Base-by-base conservation (phyloP, 2,329 filamentous ascomycete species). In the Aureobasidium mangrovei region DNA sequence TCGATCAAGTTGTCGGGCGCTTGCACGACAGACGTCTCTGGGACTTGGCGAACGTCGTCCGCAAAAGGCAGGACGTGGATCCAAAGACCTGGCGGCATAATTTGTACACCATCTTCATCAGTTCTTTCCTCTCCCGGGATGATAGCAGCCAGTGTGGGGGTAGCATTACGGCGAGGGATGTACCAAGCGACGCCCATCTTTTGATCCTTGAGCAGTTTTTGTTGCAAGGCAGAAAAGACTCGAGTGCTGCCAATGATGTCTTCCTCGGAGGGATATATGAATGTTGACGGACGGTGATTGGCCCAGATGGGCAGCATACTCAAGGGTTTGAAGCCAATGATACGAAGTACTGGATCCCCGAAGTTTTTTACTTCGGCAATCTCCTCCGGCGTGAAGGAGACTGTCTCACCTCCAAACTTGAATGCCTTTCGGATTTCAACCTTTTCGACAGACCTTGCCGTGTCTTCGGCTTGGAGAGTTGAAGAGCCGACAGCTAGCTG, bases 211-310 rank as follows among this genome's bases (percentile, higher is more conserved):
- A 91, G 71, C 1, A 98, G 77, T 66, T 95, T 97, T 63, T 90
- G 85, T 72, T 94, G 90, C 26, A 98, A 73, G 0, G 93, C 89
- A 2, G 91, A 85, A 67, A 97, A 98, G 2, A 95, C 90, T 6
- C 93, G 84, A 0, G 90, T 94, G 1, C 91, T 97, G 24, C 93
- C 93, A 28, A 96, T 79, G 62, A 84, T 95, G 58, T 88, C 86
- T 59, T 90, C 85, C 70, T 98, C 93, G 18, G 86, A 93, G 0
- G 93, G 93, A 64, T 95, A 97, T 56, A 98, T 88, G 69, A 96
- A 98, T 0, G 83, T 88, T 0, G 91, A 88, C 62, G 91, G 90
- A 65, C 87, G 88, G 46, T 88, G 77, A 33, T 88, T 90, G 1
- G 89, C 88, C 90, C 91, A 96, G 18, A 85, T 76, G 0, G 87